Evolutionary conservation across 2,329 filamentous ascomycete species (phyloP), one percentile per base, ranked within the genome.

Genomic region (Gnomoniopsis sp.): DNA sequence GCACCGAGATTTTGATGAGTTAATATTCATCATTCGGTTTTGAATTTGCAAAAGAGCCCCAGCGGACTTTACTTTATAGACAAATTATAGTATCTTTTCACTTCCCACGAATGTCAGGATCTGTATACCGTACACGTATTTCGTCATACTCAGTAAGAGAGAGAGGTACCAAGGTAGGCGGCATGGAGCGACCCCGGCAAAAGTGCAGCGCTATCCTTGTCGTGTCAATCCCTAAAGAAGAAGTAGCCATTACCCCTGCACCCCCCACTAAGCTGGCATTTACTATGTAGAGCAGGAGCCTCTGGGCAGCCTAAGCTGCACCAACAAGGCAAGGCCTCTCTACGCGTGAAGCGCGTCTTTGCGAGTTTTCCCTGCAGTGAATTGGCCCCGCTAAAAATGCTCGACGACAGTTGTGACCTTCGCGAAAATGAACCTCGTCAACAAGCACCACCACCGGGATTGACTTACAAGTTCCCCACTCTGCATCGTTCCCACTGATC

Each of bases 311-410:
- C 44, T 23, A 41, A 48, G 53, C 26, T 30, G 26, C 26, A 30
- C 26, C 26, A 30, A 30, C n/a, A n/a, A n/a, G n/a, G 6, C 38
- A 41, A n/a, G 38, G 38, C 38, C 46, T 49, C 53, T 50, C 53
- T 56, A 56, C 53, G 53, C 53, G 53, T 56, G 53, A 23, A 46
- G 30, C 38, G 53, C 53, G 53, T 48, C 46, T 56, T n/a, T 48
- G 46, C 44, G 49, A 56, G 41, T 49, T 50, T 50, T 17, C 53
- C 53, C 53, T 49, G 19, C 19, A 4, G 8, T 8, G 8, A 30
- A 4, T 38, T 34, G 53, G 53, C 30, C n/a, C 53, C 44, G 30
- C 38, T 55, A 55, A 43, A 19, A 55, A 38, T 49, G 30, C 34
- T 48, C 38, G 46, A 50, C 53, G 53, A 56, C 53, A 34, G 49